Evolutionary conservation across 331 rosid genomes (phyloP), one percentile per base, ranked within the genome.

Genomic region (Rosa hybrid): DNA sequence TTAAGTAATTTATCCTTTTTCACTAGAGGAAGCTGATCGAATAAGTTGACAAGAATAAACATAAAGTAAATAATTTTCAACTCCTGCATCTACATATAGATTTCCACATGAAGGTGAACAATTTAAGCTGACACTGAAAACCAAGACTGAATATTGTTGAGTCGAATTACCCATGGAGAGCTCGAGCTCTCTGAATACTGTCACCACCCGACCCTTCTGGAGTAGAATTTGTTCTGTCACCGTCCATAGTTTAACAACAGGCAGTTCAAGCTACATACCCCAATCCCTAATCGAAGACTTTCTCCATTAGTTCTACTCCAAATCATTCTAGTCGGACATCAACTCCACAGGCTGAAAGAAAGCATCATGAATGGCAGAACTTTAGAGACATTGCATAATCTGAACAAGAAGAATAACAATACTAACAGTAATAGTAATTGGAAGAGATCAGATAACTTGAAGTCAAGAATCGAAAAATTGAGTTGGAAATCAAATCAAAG

Each of bases 141-240:
- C 60, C 38, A 7, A 23, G 13, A 8, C 1, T 78, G 56, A 38
- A 81, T 59, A 77, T 8, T 42, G 54, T 46, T n/a, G 50, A 49
- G 49, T 4, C 72, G 81, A 80, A 71, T 84, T 92, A 94, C 98
- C 98, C 94, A 17, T 92, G 92, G 21, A 86, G 70, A 53, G 91
- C 85, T 83, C 93, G 90, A 64, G 74, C 77, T 85, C 85, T 90
- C 86, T 82, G 94, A 77, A 83, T 77, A 76, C 81, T 82, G 67
- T 88, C 94, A 38, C 49, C 68, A 20, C 57, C 74, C 2, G 79
- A 69, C 81, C 86, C 90, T 72, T 89, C 91, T 0, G 86, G 77
- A 86, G 85, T 81, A 81, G 89, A 81, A 75, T 68, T 67, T 76
- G 74, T 62, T 64, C 72, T 79, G 23, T 94, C 94, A 88, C 89